Evolutionary conservation across 306 rosid species (phyloP), one percentile per base, ranked within the genome.

Genomic region (Castanea crenata): DNA sequence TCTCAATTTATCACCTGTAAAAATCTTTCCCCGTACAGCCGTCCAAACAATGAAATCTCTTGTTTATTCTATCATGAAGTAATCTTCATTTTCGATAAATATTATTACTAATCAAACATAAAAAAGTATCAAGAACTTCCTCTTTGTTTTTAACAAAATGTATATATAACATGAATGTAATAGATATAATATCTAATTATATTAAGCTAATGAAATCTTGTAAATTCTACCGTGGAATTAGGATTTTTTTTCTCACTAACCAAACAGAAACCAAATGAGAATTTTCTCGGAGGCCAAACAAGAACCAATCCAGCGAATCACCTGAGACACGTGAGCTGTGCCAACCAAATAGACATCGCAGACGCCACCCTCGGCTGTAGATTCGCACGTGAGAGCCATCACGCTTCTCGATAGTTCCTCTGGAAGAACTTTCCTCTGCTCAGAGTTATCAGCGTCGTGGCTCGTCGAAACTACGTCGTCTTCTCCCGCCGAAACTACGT

Each of bases 281-380:
- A 63, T 63, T 63, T 29, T 63, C 49, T 31, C 5, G 71, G 23
- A 49, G 55, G 78, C 34, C 52, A 21, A 87, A 78, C 67, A 34
- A 1, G 9, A 38, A 32, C 76, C 9, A 8, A 76, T 59, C 23
- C 54, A 44, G 18, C 14, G 18, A 29, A 68, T 77, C 85, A 95
- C 99, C 93, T 78, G 83, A 4, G 99, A 95, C 49, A 95, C 98
- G 62, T 95, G 99, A 57, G 97, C 97, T 21, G 98, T 93, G 70
- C 99, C 99, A 27, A 95, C 96, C 69, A 95, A 34, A 80, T 90
- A 87, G 9, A 95, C 99, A 15, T 95, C 87, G 73, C 99, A 95
- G 58, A 91, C 84, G 49, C 91, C 92, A 57, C 91, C 86, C 18
- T 74, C 88, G 12, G 91, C 89, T 21, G 89, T 12, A 8, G 98